Evolutionary conservation across 176 grass and related monocot species (phyloP).

Genomic region (Avena insularis): DNA sequence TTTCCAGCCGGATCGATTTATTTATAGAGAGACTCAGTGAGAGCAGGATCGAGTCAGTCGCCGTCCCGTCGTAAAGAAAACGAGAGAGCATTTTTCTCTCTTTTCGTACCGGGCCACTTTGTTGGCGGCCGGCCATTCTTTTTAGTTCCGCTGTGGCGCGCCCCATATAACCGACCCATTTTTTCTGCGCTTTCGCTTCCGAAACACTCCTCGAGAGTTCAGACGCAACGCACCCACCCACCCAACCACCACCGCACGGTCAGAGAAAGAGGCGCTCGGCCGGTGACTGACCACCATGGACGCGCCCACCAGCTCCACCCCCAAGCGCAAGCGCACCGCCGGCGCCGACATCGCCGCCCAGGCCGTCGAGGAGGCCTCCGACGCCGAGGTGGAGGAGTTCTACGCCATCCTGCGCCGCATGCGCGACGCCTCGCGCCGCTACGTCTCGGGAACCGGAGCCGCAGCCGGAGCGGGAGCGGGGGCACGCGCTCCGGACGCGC

Average conservation of each 20-base stretch:
- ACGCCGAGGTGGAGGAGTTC: conserved; percentile 88
- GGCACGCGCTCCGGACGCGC: neutral
- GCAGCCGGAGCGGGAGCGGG: neutral
- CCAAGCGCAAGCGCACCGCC: conserved; percentile 40
- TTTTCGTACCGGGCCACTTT: neutral
- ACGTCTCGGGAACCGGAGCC: conserved; percentile 3
- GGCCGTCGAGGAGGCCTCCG: conserved; percentile 50
- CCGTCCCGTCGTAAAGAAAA: neutral
- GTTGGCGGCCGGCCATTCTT: neutral
- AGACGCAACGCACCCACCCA: neutral
- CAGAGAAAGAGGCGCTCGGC: no score
- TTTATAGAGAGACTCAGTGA: no score
- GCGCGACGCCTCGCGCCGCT: conserved; percentile 44
- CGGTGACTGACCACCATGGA: conserved; percentile 23
- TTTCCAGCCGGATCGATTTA: no score
- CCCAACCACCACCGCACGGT: neutral
- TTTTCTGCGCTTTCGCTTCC: neutral
- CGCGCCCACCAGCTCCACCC: neutral
- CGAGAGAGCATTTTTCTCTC: neutral
- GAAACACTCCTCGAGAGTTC: neutral
- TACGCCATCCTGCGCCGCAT: conserved; percentile 88
- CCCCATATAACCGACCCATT: conserved; percentile 14
- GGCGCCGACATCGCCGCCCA: neutral
- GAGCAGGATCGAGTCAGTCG: neutral
- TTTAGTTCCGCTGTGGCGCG: no score